Evolutionary conservation across 768 basidiomycete genomes (phyloP).

Genomic region (Erythrobasidium yunnanense): DNA sequence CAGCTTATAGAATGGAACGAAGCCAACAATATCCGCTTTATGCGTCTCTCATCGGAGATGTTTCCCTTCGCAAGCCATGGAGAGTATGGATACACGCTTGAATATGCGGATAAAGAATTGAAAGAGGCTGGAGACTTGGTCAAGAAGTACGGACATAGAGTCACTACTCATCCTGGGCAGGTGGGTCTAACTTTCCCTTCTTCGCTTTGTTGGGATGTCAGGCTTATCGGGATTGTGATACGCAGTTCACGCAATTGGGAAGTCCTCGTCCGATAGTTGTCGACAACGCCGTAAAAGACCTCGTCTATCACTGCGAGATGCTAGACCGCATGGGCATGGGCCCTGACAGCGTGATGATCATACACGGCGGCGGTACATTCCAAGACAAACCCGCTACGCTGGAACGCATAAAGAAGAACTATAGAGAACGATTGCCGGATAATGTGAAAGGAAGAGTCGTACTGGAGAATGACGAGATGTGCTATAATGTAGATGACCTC

Average conservation of each 20-base stretch:
- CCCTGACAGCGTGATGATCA: constrained; percentile 74
- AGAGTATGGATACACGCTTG: constrained; percentile 66
- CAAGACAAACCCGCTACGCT: constrained; percentile 65
- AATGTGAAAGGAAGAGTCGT: constrained; percentile 64
- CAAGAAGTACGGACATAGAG: constrained; percentile 58
- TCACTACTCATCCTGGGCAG: constrained; percentile 83
- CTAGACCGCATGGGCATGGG: constrained; percentile 71
- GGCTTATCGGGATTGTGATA: too few species aligned
- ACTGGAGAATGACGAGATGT: constrained; percentile 92
- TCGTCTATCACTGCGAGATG: constrained; percentile 79
- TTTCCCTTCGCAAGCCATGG: constrained; percentile 83
- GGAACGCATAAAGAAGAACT: constrained; percentile 60
- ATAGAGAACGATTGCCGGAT: constrained; percentile 48
- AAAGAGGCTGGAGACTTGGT: constrained; percentile 57
- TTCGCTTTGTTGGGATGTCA: too few species aligned
- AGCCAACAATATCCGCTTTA: constrained; percentile 71
- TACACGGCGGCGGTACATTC: constrained; percentile 77
- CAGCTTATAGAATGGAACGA: constrained; percentile 61
- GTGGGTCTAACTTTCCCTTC: constrained; percentile 50
- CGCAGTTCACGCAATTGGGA: constrained; percentile 51
- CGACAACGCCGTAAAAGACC: constrained; percentile 62
- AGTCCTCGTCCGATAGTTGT: constrained; percentile 67
- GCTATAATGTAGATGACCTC: constrained; percentile 79
- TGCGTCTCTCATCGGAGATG: constrained; percentile 80
- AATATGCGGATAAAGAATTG: constrained; percentile 55